Percentiles rank a stretch among this genome's conserved stretches.
Conservation (phyloP, 345 rosid genomes). For the Streptanthus diversifolius region DNA sequence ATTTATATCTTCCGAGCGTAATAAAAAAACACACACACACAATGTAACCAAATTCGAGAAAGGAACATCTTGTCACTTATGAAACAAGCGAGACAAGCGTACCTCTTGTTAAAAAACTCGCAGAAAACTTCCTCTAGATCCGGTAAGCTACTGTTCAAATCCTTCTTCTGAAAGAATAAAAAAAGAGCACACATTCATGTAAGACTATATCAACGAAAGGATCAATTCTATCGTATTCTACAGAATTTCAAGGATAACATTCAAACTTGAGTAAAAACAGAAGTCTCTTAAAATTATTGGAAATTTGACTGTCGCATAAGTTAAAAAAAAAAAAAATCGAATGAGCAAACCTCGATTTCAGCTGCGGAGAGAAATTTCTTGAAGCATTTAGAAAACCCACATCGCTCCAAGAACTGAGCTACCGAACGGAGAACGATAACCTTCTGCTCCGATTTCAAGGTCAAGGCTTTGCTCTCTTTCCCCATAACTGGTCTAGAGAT, state of each 20-base stretch:
- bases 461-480: constrained; percentile 16
- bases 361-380: constrained; percentile 71
- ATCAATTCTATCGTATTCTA: background rate
- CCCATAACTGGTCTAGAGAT: constrained; percentile 37
- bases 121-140: constrained; percentile 58
- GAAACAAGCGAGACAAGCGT: background rate
- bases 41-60: background rate
- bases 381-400: constrained; percentile 60
- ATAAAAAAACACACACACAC: too few species aligned
- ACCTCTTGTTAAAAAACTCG: constrained; percentile 52
- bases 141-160: constrained; percentile 27
- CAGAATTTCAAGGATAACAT: background rate
- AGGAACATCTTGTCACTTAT: background rate
- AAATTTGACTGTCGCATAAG: too few species aligned
- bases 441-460: constrained; percentile 37
- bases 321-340: too few species aligned
- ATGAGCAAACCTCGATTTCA: constrained; percentile 45
- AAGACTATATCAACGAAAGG: background rate
- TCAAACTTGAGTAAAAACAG: too few species aligned
- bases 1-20: too few species aligned
- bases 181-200: background rate
- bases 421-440: constrained; percentile 46
- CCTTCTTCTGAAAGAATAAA: constrained; percentile 48
- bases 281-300: too few species aligned
- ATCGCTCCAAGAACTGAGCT: constrained; percentile 52